Evolutionary conservation across 2,329 filamentous ascomycete species (phyloP).

Genomic region (Arthrinium phaeospermum): DNA sequence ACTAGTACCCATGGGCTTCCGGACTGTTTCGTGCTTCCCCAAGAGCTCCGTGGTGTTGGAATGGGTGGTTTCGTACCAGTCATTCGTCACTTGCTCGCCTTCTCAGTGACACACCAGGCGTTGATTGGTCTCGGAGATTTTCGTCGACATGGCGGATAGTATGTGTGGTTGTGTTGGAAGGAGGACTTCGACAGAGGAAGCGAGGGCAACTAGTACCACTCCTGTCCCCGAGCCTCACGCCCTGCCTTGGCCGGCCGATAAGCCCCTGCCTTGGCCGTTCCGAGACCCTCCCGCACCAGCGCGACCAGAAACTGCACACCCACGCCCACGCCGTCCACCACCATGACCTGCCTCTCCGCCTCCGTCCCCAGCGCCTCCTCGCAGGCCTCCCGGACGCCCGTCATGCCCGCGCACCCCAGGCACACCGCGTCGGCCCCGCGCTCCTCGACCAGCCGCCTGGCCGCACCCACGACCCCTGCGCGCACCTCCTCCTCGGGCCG

Average conservation of each 20-base stretch:
- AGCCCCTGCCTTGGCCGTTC: constrained; percentile 50
- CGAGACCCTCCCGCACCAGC: constrained; percentile 50
- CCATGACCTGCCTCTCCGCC: constrained; percentile 47
- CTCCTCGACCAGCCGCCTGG: constrained; percentile 42
- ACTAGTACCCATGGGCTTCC: too few species aligned
- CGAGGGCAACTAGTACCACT: too few species aligned
- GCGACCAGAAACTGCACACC: constrained; percentile 52
- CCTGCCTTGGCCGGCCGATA: constrained; percentile 46
- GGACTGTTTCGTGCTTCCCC: too few species aligned
- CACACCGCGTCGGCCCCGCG: constrained; percentile 41
- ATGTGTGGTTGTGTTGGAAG: too few species aligned
- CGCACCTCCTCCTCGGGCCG: constrained; percentile 45
- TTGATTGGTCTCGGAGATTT: too few species aligned
- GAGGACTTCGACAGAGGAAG: too few species aligned
- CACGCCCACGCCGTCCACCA: constrained; percentile 57
- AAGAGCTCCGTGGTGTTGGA: too few species aligned
- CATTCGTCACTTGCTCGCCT: too few species aligned
- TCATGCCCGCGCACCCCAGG: constrained; percentile 57
- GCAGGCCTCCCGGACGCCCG: constrained; percentile 48
- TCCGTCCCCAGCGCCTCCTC: constrained; percentile 49
- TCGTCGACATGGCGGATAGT: too few species aligned
- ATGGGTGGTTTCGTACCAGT: too few species aligned
- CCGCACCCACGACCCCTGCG: constrained; percentile 44
- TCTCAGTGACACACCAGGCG: too few species aligned
- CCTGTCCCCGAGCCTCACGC: constrained; percentile 32